These are phyloP conservation scores for Durusdinium trenchii DNA, from an alignment of 73 alveolate species.

Conservation along the genomic window DNA sequence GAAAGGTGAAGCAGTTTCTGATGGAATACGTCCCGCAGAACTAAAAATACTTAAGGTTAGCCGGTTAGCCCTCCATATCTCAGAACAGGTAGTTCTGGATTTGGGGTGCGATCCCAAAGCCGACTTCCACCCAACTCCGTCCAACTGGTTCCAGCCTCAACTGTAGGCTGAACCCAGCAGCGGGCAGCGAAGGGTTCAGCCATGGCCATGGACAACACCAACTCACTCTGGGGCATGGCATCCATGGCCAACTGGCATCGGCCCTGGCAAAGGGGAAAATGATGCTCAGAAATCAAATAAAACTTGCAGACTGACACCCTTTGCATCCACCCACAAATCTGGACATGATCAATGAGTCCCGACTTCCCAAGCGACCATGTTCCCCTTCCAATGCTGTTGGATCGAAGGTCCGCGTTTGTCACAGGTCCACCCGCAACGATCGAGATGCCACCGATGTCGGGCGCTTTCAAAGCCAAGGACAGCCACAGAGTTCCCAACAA, in stretches of 20 bases:
- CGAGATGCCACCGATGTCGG: no score
- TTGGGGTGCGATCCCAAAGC: neutral
- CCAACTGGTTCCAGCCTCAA: neutral
- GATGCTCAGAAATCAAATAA: neutral
- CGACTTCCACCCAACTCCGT: neutral
- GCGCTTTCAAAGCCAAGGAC: no score
- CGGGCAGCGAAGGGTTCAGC: neutral
- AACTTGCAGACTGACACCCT: neutral
- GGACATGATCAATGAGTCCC: no score
- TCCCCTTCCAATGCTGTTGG: neutral
- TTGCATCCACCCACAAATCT: no score
- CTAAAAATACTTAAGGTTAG: no score
- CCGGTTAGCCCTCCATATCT: no score
- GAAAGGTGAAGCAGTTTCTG: no score
- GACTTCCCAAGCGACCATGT: no score
- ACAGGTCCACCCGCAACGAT: neutral
- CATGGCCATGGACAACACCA: neutral
- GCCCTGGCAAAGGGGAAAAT: neutral
- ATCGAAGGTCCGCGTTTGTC: neutral
- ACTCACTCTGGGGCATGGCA: slow-evolving; percentile 30
- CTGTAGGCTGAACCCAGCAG: slow-evolving; percentile 9
- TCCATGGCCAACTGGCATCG: neutral
- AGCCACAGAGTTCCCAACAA: no score
- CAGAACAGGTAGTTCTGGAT: no score
- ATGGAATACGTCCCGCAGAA: no score